A percentile compares a stretch with the other conserved stretches of the same genome.
Conservation (phyloP, 2,329 filamentous ascomycete genomes). For the Cladophialophora carrionii region DNA sequence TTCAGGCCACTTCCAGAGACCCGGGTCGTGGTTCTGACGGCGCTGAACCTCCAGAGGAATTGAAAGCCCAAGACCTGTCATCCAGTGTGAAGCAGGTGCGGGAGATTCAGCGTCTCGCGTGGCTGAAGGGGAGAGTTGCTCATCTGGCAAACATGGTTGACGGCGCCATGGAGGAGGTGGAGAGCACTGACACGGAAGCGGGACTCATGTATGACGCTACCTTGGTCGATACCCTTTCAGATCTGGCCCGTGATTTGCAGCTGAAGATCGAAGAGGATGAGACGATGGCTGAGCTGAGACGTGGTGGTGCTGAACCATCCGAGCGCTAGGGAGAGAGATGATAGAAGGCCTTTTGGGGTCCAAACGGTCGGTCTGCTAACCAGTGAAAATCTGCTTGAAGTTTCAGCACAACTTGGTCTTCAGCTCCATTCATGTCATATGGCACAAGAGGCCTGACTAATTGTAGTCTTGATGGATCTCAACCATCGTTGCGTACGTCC, state of each 20-base stretch:
- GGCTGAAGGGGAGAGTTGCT: not conserved
- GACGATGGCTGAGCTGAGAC: not conserved
- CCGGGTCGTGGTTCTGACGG: not conserved
- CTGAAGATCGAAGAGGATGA: not conserved
- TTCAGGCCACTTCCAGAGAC: not conserved
- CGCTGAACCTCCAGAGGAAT: not conserved
- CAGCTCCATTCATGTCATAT: too few species aligned
- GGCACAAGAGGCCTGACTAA: too few species aligned
- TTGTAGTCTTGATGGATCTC: too few species aligned
- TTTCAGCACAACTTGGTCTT: too few species aligned
- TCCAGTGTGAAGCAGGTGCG: not conserved
- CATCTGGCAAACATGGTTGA: not conserved
- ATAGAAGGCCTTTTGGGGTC: not conserved
- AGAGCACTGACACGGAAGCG: not conserved
- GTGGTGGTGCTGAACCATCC: not conserved
- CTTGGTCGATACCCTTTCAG: not conserved
- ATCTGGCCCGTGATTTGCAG: not conserved
- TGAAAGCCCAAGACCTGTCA: not conserved
- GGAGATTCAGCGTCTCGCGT: not conserved
- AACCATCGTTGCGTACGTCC: too few species aligned
- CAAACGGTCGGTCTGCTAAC: too few species aligned
- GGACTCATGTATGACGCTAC: not conserved
- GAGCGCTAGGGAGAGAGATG: not conserved
- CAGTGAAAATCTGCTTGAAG: too few species aligned
- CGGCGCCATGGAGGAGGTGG: not conserved